A percentile compares a stretch with the other conserved stretches of the same genome.
phyloP scores from a whole-genome alignment of 2,329 filamentous ascomycete species.

The Zymoseptoria brevis region DNA sequence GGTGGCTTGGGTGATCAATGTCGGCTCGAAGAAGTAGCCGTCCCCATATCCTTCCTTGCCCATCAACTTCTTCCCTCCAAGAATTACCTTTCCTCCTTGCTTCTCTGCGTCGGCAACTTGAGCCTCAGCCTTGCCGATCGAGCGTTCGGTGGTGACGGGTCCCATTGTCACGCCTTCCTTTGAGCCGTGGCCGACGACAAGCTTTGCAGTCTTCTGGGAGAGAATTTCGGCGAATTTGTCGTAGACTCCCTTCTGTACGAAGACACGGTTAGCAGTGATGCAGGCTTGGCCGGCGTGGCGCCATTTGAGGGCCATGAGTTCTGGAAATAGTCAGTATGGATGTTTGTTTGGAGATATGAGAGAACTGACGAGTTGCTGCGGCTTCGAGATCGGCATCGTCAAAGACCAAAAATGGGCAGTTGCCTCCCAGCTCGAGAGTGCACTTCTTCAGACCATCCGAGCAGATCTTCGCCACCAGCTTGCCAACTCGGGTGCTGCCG shows the following conservation, averaged over 20 bases:
- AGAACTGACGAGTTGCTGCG: constrained; percentile 39
- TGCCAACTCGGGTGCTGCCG: constrained; percentile 52
- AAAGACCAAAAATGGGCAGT: constrained; percentile 58
- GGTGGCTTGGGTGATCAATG: constrained; percentile 53
- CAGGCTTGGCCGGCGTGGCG: constrained; percentile 58
- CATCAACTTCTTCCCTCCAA: constrained; percentile 48
- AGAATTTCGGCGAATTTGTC: constrained; percentile 52
- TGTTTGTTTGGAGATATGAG: not conserved
- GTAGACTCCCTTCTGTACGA: constrained; percentile 56
- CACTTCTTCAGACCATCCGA: constrained; percentile 55
- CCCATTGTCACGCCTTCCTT: constrained; percentile 52
- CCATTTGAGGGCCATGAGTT: constrained; percentile 45
- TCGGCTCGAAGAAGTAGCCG: constrained; percentile 64
- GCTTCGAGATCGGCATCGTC: constrained; percentile 56
- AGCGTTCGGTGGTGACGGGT: constrained; percentile 49
- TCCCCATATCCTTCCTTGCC: constrained; percentile 32
- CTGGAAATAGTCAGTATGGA: constrained; percentile 12
- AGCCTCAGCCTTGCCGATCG: constrained; percentile 48
- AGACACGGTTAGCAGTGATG: constrained; percentile 58
- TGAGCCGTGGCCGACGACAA: constrained; percentile 56
- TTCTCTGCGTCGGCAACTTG: constrained; percentile 55
- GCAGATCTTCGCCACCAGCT: constrained; percentile 54
- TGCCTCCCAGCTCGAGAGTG: constrained; percentile 57
- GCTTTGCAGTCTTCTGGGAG: constrained; percentile 43
- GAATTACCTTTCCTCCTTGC: constrained; percentile 55